phyloP scores from a whole-genome alignment of 2,329 filamentous ascomycete species.

The Penicillium sp. region DNA sequence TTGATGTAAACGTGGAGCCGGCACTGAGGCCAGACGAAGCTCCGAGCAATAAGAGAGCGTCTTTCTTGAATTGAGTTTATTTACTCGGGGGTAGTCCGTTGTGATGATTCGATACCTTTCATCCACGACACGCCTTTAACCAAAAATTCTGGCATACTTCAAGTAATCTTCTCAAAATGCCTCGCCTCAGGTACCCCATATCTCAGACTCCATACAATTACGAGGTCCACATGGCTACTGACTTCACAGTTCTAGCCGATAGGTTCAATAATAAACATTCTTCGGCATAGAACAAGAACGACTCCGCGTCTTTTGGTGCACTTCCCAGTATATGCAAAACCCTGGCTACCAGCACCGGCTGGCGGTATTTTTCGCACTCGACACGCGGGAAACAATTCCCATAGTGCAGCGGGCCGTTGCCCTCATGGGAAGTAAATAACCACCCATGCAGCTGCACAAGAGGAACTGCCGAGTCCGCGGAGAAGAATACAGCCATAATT shows the following conservation, averaged over 20 bases:
- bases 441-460: neutral
- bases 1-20: neutral
- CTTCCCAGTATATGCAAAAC: constrained; percentile 9
- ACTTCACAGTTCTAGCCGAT: neutral
- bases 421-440: neutral
- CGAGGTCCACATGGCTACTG: neutral
- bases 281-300: neutral
- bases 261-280: neutral
- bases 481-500: neutral
- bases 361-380: neutral
- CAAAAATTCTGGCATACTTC: constrained; percentile 2
- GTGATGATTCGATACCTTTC: neutral
- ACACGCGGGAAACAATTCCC: constrained; percentile 1
- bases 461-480: neutral
- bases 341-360: constrained; percentile 6
- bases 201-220: no score
- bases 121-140: neutral
- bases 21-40: neutral
- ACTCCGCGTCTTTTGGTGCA: neutral
- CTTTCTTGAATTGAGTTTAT: constrained; percentile 4
- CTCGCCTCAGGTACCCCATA: neutral
- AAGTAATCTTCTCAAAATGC: neutral
- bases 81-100: neutral
- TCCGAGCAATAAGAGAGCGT: neutral
- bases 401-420: neutral